Conservation (phyloP, 2,329 filamentous ascomycete genomes). For the Orbilia oligospora region DNA sequence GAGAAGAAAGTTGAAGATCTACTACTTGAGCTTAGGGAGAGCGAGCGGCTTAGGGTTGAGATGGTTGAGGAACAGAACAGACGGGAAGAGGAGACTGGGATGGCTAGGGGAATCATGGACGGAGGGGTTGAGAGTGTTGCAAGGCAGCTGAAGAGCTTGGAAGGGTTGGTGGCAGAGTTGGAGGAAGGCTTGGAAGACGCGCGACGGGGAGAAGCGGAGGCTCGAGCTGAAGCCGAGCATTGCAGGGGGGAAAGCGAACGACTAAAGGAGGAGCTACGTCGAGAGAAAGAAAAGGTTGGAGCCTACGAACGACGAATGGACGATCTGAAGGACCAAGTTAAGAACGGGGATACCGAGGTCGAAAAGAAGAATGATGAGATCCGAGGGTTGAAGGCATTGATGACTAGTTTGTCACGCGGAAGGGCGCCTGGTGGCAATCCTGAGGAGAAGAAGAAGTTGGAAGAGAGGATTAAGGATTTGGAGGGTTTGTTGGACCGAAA, state of each 20-base stretch:
- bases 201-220: conserved; percentile 92
- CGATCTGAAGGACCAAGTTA: conserved; percentile 65
- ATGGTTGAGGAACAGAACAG: conserved; percentile 45
- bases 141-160: conserved; percentile 90
- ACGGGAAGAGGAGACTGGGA: conserved; percentile 44
- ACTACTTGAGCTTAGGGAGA: conserved; percentile 83
- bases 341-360: conserved; percentile 72
- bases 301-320: conserved; percentile 69
- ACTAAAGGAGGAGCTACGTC: conserved; percentile 85
- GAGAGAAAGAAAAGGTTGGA: conserved; percentile 87
- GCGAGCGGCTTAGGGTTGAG: conserved; percentile 86
- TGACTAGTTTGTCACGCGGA: conserved; percentile 91
- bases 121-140: conserved; percentile 84
- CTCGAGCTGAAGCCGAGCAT: conserved; percentile 95
- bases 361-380: conserved; percentile 98
- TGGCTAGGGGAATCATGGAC: conserved; percentile 34
- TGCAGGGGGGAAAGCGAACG: conserved; percentile 93
- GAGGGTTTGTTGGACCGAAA: conserved; percentile 81
- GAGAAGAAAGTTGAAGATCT: conserved; percentile 91
- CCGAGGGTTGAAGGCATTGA: conserved; percentile 94
- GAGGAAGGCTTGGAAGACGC: conserved; percentile 98
- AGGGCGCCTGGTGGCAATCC: conserved; percentile 66
- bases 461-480: conserved; percentile 84
- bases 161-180: conserved; percentile 95
- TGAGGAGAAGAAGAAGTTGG: conserved; percentile 79